These are phyloP conservation scores for Blastomyces gilchristii DNA, from an alignment of 2,329 filamentous ascomycete genomes.

Conservation along the genomic window DNA sequence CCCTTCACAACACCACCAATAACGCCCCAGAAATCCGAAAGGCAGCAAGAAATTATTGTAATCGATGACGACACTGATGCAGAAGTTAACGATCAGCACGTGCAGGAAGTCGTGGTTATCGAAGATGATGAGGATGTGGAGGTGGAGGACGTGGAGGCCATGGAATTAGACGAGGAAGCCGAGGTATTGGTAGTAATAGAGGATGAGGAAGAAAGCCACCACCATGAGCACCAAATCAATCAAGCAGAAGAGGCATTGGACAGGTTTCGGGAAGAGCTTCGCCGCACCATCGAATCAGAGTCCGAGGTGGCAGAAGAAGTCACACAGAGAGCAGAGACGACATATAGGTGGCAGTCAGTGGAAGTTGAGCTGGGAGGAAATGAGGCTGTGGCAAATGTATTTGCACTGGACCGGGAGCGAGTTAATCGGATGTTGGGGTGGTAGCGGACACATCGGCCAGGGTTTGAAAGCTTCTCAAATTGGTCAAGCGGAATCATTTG, in stretches of 20 bases:
- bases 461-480: too few species aligned
- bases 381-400: background rate
- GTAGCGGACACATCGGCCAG: background rate
- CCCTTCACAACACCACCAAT: background rate
- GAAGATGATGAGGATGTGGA: background rate
- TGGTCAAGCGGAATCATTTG: background rate
- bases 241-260: background rate
- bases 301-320: background rate
- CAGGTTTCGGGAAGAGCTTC: background rate
- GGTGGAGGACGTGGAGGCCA: background rate
- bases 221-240: background rate
- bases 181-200: background rate
- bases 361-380: background rate
- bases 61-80: slow-evolving; percentile 7
- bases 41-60: background rate
- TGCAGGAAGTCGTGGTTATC: background rate
- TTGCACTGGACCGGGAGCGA: background rate
- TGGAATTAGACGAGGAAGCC: background rate
- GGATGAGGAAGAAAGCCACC: background rate
- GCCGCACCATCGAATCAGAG: background rate
- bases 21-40: background rate
- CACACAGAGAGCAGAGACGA: background rate
- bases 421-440: slow-evolving; percentile 6
- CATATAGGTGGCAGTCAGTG: background rate
- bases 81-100: background rate